These are phyloP conservation scores for Grosmannia clavigera DNA, from an alignment of 2,329 filamentous ascomycete genomes.

Conservation along the genomic window DNA sequence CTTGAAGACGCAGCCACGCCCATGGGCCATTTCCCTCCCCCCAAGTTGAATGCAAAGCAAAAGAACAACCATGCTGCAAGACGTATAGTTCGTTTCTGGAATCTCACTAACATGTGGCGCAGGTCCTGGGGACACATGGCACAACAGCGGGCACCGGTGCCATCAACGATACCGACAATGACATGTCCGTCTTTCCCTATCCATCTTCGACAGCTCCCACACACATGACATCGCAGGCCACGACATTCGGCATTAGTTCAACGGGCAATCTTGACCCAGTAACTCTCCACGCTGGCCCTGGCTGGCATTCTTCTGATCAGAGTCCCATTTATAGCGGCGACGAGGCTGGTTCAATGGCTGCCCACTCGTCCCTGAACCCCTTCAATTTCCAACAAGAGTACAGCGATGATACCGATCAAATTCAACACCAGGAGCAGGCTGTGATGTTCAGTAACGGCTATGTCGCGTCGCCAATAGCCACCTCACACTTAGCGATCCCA, in stretches of 20 bases:
- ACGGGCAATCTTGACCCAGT: not conserved
- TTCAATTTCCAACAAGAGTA: slow-evolving; percentile 2
- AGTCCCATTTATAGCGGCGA: not conserved
- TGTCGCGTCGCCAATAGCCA: not conserved
- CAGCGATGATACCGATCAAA: not conserved
- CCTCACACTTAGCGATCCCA: not conserved
- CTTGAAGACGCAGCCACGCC: too few relatives aligned
- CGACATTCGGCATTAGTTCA: not conserved
- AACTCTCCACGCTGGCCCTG: not conserved
- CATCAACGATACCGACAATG: not conserved
- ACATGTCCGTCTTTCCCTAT: not conserved
- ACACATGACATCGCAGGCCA: not conserved
- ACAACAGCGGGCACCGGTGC: not conserved
- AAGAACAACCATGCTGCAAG: not conserved
- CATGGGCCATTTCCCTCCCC: too few relatives aligned
- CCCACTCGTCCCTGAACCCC: not conserved
- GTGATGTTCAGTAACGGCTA: not conserved
- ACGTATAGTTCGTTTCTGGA: not conserved
- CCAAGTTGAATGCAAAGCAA: not conserved
- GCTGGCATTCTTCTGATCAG: not conserved
- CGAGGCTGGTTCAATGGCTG: not conserved
- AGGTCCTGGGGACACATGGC: not conserved
- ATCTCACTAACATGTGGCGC: not conserved
- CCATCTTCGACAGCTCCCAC: not conserved
- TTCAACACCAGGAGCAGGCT: not conserved